These are phyloP conservation scores for Cardamine chenopodiifolia DNA, from an alignment of 345 rosid genomes.

Conservation along the genomic window DNA sequence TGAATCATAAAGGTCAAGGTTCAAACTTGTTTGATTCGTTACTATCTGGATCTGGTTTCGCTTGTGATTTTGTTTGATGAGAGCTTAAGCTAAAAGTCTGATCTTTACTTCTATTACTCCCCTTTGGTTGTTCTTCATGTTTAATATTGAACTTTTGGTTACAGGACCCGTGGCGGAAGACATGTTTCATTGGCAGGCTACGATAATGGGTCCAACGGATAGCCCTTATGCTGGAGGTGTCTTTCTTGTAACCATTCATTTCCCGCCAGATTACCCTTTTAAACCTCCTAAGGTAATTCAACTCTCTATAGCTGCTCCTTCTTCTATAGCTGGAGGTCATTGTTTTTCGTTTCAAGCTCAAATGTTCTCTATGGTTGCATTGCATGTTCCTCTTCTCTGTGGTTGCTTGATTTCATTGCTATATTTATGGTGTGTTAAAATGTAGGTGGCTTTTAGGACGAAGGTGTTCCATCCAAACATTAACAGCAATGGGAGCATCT, in stretches of 20 bases:
- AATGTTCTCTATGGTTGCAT: neutral
- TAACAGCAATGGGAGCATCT: slow-evolving; percentile 95
- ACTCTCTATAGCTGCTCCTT: slow-evolving; percentile 1
- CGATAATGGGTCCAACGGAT: slow-evolving; percentile 84
- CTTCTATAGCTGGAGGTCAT: too few relatives aligned
- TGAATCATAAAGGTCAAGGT: neutral
- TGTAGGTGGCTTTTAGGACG: slow-evolving; percentile 90
- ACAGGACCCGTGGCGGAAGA: slow-evolving; percentile 85
- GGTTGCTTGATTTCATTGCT: slow-evolving; percentile 2
- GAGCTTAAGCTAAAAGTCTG: neutral
- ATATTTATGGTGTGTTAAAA: slow-evolving; percentile 10
- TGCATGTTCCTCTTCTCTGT: slow-evolving; percentile 4
- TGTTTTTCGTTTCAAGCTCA: slow-evolving; percentile 9
- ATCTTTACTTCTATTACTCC: neutral
- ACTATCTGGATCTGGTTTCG: slow-evolving; percentile 14
- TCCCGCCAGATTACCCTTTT: slow-evolving; percentile 84
- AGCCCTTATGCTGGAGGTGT: slow-evolving; percentile 83
- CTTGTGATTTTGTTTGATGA: slow-evolving; percentile 8
- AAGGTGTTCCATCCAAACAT: slow-evolving; percentile 96
- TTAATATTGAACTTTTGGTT: neutral
- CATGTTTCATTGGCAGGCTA: slow-evolving; percentile 91
- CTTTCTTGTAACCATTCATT: slow-evolving; percentile 73
- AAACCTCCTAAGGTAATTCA: slow-evolving; percentile 71
- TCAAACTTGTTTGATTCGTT: slow-evolving; percentile 17
- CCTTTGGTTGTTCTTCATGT: too few relatives aligned